Conservation (phyloP, 2,329 filamentous ascomycete genomes). For the Aspergillus sp. region DNA sequence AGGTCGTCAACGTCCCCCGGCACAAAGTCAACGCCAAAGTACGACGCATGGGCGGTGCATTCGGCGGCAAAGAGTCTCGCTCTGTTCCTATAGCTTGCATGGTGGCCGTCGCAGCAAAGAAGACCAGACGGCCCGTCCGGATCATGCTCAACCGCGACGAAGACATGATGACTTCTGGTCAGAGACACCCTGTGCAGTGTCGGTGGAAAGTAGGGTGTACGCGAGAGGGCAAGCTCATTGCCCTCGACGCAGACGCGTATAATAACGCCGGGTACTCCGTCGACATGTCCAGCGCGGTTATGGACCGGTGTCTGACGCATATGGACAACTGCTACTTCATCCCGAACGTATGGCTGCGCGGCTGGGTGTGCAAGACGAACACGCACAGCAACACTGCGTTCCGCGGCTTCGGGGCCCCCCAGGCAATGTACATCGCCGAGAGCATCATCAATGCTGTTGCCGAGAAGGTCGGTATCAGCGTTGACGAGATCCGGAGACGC, state of each 20-base stretch:
- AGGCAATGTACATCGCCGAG: constrained; percentile 93
- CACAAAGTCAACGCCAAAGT: constrained; percentile 84
- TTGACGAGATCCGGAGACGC: constrained; percentile 76
- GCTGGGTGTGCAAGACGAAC: constrained; percentile 88
- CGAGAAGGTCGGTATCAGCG: constrained; percentile 79
- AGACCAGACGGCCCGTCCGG: constrained; percentile 76
- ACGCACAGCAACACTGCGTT: constrained; percentile 98
- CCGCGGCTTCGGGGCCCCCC: constrained; percentile 92
- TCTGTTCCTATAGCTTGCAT: constrained; percentile 83
- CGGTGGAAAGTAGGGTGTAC: constrained; percentile 95
- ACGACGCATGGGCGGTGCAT: constrained; percentile 90
- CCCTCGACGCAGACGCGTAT: constrained; percentile 88
- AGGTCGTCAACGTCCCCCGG: constrained; percentile 70
- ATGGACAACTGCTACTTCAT: constrained; percentile 87
- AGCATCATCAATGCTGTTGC: constrained; percentile 87
- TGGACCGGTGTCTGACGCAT: constrained; percentile 83
- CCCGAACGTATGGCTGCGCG: constrained; percentile 80
- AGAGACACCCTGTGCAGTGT: constrained; percentile 90
- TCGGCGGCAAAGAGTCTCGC: constrained; percentile 92
- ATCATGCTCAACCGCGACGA: constrained; percentile 97
- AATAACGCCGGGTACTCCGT: constrained; percentile 83
- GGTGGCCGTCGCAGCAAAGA: constrained; percentile 81
- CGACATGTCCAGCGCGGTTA: constrained; percentile 72
- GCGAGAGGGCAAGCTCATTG: constrained; percentile 87
- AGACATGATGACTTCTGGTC: constrained; percentile 88